Conservation (phyloP, 2,329 filamentous ascomycete genomes). For the Acephala macrosclerotiorum region DNA sequence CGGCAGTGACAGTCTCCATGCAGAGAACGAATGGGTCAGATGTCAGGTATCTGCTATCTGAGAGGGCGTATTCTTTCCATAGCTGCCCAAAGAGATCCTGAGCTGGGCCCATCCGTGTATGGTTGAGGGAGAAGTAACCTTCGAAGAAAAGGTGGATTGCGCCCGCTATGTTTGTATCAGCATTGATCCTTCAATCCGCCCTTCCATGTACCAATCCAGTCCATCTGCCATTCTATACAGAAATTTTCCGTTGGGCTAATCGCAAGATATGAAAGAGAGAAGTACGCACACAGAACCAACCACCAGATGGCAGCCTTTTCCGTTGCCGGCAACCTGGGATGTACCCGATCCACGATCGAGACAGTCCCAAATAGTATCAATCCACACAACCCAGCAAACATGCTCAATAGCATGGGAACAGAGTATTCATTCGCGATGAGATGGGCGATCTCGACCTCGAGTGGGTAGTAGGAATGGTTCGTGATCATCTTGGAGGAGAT, state of each 20-base stretch:
- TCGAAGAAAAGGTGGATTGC: conserved; percentile 43
- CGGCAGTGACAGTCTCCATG: conserved; percentile 62
- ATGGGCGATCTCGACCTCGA: conserved; percentile 64
- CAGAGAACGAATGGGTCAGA: conserved; percentile 60
- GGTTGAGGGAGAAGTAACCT: conserved; percentile 57
- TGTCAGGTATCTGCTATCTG: conserved; percentile 62
- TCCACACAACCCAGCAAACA: conserved; percentile 64
- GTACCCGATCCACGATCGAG: conserved; percentile 57
- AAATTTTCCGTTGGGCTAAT: neutral
- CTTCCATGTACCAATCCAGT: neutral
- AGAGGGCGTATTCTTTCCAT: conserved; percentile 66
- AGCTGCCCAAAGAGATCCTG: conserved; percentile 58
- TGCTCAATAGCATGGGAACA: conserved; percentile 63
- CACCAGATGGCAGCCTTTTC: conserved; percentile 72
- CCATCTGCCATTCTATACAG: neutral
- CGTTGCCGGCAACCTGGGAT: conserved; percentile 57
- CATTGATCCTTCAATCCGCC: conserved; percentile 47
- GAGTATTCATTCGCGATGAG: conserved; percentile 73
- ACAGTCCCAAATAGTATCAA: conserved; percentile 65
- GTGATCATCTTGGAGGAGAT: conserved; percentile 34
- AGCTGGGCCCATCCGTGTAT: conserved; percentile 48
- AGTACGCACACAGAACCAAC: conserved; percentile 74
- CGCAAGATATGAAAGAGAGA: conserved; percentile 44
- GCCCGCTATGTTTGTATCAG: conserved; percentile 35
- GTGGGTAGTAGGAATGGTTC: conserved; percentile 75